Evolutionary conservation across 257 asterid genomes (phyloP), one percentile per base, ranked within the genome.

Genomic region (Fraxinus excelsior): DNA sequence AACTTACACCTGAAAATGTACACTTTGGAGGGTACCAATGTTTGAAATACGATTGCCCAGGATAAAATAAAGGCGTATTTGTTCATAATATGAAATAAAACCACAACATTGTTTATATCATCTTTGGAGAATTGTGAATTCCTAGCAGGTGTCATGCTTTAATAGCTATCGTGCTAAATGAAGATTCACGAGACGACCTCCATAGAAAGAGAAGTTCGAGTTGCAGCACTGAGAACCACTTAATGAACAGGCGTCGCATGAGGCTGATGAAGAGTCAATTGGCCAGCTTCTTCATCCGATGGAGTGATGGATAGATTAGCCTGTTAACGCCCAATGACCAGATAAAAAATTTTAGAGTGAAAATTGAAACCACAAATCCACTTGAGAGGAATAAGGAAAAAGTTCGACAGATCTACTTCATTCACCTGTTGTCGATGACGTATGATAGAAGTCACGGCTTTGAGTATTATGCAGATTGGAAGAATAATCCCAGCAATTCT

Each of bases 381-480:
- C 40, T 7, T 37, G 40, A 37, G 40, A 37, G 40, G 40, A 40
- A 40, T 2, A 9, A 9, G 46, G 58, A 37, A 10, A 51, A 64
- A 53, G n/a, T 9, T 38, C 68, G 6, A 34, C 25, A 44, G 26
- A 71, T 29, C 31, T 53, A 72, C 6, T 7, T 5, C 2, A 14
- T 81, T 78, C 72, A 90, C 97, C 91, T 85, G 96, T 44, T 80
- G 90, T 25, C 90, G 86, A 35, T 85, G 92, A 11, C 82, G 85
- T 44, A 91, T 76, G 70, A 90, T 72, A 62, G 94, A 84, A 37
- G 89, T 93, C 67, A 86, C 96, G 12, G 93, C 90, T 87, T 90
- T 91, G 79, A 91, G 82, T 82, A 93, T 93, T 56, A 95, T 85
- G 90, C 91, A 95, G 79, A 93, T 80, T 32, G 99, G 98, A 74